phyloP scores from a whole-genome alignment of 345 rosid genomes.

The Capsella bursapastoris region DNA sequence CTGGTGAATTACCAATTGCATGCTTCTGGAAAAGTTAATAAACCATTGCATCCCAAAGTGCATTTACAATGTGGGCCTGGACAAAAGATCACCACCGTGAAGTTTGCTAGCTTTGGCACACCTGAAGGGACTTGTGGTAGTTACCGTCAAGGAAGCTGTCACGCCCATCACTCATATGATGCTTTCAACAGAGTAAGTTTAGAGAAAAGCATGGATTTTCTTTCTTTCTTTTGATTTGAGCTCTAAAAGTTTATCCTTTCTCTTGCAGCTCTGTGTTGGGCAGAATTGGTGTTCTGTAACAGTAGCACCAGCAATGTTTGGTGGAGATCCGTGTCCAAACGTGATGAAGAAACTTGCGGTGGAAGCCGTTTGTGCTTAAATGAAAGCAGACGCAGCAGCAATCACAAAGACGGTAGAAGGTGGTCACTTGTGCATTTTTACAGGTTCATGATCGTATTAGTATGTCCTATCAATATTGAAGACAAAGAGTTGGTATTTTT shows the following conservation, averaged over 20 bases:
- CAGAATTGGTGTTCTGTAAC: slow-evolving; percentile 89
- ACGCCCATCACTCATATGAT: slow-evolving; percentile 89
- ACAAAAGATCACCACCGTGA: slow-evolving; percentile 76
- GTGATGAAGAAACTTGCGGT: slow-evolving; percentile 95
- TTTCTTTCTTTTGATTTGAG: slow-evolving; percentile 17
- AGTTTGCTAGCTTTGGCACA: slow-evolving; percentile 97
- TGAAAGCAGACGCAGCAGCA: slow-evolving; percentile 19
- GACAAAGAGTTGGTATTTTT: slow-evolving; percentile 44
- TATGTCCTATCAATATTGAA: slow-evolving; percentile 14
- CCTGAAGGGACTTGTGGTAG: slow-evolving; percentile 92
- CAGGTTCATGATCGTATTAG: slow-evolving; percentile 34
- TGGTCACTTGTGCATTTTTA: slow-evolving; percentile 36
- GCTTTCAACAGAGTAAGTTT: slow-evolving; percentile 82
- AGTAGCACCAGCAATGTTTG: slow-evolving; percentile 92
- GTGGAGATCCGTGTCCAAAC: slow-evolving; percentile 92
- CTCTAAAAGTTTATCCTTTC: slow-evolving; percentile 22
- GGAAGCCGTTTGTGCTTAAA: slow-evolving; percentile 82
- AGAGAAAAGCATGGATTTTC: neutral
- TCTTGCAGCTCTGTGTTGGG: slow-evolving; percentile 86
- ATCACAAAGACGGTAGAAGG: slow-evolving; percentile 20
- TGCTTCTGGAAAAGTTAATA: slow-evolving; percentile 79
- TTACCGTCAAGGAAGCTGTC: slow-evolving; percentile 85
- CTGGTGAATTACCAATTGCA: slow-evolving; percentile 81
- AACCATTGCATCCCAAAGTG: slow-evolving; percentile 86
- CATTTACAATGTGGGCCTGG: slow-evolving; percentile 82